Evolutionary conservation across 768 basidiomycete genomes (phyloP), one percentile per base, ranked within the genome.

Genomic region (Pleurotus ostreatus): DNA sequence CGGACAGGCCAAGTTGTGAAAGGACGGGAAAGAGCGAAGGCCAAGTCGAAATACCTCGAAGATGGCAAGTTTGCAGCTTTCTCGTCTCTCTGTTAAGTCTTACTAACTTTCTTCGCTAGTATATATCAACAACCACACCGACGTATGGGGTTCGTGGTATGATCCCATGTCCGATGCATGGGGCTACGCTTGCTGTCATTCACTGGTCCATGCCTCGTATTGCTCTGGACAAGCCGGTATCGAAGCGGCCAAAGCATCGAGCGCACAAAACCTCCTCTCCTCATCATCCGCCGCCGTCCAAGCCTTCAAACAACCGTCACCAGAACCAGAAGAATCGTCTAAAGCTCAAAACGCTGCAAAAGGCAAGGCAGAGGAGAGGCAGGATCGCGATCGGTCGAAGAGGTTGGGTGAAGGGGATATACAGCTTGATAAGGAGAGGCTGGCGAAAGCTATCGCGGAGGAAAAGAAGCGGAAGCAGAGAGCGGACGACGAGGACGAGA

Each of bases 131-230:
- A 99, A 99, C 66, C 97, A 99, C 65, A 94, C 89, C 0, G 77
- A 84, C 4, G 86, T 98, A n/a, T 99, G 97, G 97, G 97, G 97
- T 45, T 99, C 97, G 44, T 98, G 86, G 85, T 98, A 91, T 68
- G 85, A 91, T 61, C 59, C 74, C 13, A 73, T 81, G 11, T 78
- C 80, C 2, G 83, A 86, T 12, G 66, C 75, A 57, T 99, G 97
- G 97, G 97, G 97, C 38, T 99, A 88, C 69, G 88, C 83, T 23
- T 99, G 97, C 70, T 99, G 97, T 66, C 95, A 97, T 66, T 94
- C 94, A 8, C 78, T 66, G 45, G 75, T 93, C 25, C 88, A 93
- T 63, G 74, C 90, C 49, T 95, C 95, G 15, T 98, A 98, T 68
- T 98, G 95, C 67, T 85, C 94, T 54, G 95, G 95, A 3, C 67